Conservation (phyloP, 139 green algal species). For the Asterochloris erici region DNA sequence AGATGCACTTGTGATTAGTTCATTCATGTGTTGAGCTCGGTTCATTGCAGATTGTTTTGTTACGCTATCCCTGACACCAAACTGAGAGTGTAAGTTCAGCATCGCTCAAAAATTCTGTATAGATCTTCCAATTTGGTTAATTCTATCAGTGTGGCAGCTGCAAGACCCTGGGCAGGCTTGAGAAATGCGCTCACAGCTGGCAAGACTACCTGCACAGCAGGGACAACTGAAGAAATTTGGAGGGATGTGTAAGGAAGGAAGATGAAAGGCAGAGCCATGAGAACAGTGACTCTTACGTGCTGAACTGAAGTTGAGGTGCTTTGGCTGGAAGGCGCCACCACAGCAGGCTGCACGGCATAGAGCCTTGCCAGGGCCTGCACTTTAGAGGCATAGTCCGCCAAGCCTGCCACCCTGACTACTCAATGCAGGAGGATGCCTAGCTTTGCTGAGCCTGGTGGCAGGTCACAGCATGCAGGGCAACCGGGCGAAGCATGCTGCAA, state of each 20-base stretch:
- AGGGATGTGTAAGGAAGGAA: not conserved
- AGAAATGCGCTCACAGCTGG: slow-evolving; percentile 52
- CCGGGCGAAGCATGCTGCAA: not conserved
- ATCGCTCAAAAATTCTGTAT: slow-evolving; percentile 92
- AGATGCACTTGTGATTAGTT: no score
- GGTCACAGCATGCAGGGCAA: not conserved
- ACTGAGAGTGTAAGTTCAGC: slow-evolving; percentile 35
- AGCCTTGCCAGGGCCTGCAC: slow-evolving; percentile 5
- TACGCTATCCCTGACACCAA: no score
- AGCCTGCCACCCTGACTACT: not conserved
- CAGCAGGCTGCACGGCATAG: not conserved
- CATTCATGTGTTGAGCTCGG: no score
- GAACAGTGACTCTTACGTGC: not conserved
- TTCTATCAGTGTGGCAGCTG: slow-evolving; percentile 73
- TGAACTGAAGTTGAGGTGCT: not conserved
- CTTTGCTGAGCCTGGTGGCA: not conserved
- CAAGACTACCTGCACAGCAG: slow-evolving; percentile 53
- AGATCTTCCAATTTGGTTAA: slow-evolving; percentile 82
- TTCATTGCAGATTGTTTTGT: no score
- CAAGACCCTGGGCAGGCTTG: slow-evolving; percentile 38
- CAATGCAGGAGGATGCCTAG: not conserved
- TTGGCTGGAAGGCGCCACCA: not conserved
- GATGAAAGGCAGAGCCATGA: not conserved
- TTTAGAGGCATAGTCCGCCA: not conserved
- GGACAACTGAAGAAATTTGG: not conserved